Conservation (phyloP, 2,329 filamentous ascomycete species). For the Penicillium sp. region DNA sequence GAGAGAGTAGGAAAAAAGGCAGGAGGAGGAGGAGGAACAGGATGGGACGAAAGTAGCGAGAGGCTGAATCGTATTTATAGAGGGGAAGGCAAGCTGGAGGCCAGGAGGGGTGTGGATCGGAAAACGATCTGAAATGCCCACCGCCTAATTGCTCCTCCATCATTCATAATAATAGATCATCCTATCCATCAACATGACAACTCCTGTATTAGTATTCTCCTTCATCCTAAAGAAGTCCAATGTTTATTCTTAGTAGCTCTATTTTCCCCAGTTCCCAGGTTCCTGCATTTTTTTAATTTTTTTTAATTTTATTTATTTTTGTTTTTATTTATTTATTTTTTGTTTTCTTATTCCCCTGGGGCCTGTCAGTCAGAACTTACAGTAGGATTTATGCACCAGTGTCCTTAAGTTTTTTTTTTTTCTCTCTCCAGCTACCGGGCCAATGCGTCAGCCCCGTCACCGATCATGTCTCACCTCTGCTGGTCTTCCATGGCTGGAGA, state of each 20-base stretch:
- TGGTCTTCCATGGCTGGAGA: conserved; percentile 9
- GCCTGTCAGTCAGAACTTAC: conserved; percentile 11
- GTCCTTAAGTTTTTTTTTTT: not conserved
- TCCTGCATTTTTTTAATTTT: too few species aligned
- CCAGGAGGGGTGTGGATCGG: conserved; percentile 26
- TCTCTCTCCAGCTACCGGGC: conserved; percentile 9
- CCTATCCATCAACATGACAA: not conserved
- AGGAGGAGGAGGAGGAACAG: conserved; percentile 15
- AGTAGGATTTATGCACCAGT: conserved; percentile 8
- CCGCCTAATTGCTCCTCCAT: not conserved
- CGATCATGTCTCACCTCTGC: conserved; percentile 17
- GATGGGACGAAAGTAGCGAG: conserved; percentile 13
- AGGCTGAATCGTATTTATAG: conserved; percentile 33
- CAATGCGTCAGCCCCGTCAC: conserved; percentile 15
- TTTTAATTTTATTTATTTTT: not conserved
- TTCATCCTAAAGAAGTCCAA: not conserved
- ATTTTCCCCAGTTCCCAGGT: not conserved
- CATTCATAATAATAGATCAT: conserved; percentile 5
- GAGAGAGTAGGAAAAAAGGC: conserved; percentile 12
- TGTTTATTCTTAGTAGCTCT: conserved; percentile 9
- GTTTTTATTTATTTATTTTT: not conserved
- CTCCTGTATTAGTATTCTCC: not conserved
- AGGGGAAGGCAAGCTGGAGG: conserved; percentile 22
- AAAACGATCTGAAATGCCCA: conserved; percentile 3
- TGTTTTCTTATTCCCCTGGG: not conserved